Base-by-base conservation (phyloP, 345 rosid species). In the Eucalyptus sideroxylon region DNA sequence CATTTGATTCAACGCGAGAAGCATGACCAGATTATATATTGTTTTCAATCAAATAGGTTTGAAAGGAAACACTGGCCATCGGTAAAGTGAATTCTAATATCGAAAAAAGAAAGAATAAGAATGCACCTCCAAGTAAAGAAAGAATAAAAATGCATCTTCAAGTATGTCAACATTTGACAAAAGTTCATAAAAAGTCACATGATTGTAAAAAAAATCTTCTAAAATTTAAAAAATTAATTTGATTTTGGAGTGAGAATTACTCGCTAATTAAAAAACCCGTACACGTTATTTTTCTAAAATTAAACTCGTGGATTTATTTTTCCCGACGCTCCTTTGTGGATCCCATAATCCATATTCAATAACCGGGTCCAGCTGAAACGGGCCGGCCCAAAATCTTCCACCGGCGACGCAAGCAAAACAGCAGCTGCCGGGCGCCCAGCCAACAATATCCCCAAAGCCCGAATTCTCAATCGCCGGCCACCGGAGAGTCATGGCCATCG, bases 401-500 rank as follows among this genome's bases (percentile, higher is more conserved):
- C 15, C 83, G 12, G 45, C 42, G 14, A 37, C 1, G 24, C 83
- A 37, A 72, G 47, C 83, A 37, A 77, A 77, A 37, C 82, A 19
- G 27, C 83, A 19, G 12, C 83, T 3, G 1, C 83, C 83, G 23
- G 23, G 45, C 83, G 27, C 83, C 83, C 4, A 10, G 47, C 27
- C 47, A 12, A 37, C 27, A 17, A 5, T 17, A 37, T 77, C 83
- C 12, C 47, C 47, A 77, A 37, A 77, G 83, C 45, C 45, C 27
- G 27, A 77, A 77, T 37, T 77, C 13, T 72, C 82, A 3, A 27
- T 27, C 2, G 11, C 59, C n/a, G 85, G 89, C 21, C 87, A 9
- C 77, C 42, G 86, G 89, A 81, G 80, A 11, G 34, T 6, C 83
- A 92, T 93, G 93, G 91, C 90, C 44, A 59, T 65, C 6, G 93